Evolutionary conservation across 345 rosid genomes (phyloP).

Genomic region (Turnera subulata): DNA sequence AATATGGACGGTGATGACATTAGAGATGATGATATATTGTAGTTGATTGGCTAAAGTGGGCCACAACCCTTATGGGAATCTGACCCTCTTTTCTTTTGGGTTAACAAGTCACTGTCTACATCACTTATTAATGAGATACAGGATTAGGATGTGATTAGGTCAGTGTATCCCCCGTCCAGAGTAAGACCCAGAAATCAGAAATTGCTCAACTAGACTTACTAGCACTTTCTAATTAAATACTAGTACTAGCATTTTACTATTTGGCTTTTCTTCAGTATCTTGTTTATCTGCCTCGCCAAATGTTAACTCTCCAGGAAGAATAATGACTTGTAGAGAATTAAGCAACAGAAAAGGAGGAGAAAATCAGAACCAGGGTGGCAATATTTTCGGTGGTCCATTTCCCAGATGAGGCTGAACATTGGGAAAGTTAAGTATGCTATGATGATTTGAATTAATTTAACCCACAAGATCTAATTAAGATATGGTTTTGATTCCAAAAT

Average conservation of each 20-base stretch:
- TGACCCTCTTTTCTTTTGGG: too few species aligned
- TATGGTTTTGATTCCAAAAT: not conserved
- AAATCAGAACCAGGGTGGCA: not conserved
- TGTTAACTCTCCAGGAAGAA: not conserved
- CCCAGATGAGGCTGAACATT: not conserved
- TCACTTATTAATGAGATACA: too few species aligned
- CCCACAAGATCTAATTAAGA: not conserved
- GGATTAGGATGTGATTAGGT: too few species aligned
- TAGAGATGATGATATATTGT: too few species aligned
- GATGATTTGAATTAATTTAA: not conserved
- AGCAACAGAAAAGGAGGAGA: not conserved
- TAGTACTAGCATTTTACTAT: too few species aligned
- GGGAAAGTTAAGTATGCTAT: not conserved
- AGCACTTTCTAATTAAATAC: not conserved
- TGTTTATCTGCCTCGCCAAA: not conserved
- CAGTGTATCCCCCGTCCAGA: too few species aligned
- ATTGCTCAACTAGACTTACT: not conserved
- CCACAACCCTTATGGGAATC: too few species aligned
- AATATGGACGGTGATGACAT: too few species aligned
- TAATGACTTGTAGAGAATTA: not conserved
- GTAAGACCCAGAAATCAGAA: too few species aligned
- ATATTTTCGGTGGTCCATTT: not conserved
- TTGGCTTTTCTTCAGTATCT: too few species aligned
- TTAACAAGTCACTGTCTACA: too few species aligned
- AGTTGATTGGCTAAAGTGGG: too few species aligned